A percentile compares a stretch with the other conserved stretches of the same genome.
phyloP scores from a whole-genome alignment of 2,329 filamentous ascomycete genomes.

The Colletotrichum orchidophilum region DNA sequence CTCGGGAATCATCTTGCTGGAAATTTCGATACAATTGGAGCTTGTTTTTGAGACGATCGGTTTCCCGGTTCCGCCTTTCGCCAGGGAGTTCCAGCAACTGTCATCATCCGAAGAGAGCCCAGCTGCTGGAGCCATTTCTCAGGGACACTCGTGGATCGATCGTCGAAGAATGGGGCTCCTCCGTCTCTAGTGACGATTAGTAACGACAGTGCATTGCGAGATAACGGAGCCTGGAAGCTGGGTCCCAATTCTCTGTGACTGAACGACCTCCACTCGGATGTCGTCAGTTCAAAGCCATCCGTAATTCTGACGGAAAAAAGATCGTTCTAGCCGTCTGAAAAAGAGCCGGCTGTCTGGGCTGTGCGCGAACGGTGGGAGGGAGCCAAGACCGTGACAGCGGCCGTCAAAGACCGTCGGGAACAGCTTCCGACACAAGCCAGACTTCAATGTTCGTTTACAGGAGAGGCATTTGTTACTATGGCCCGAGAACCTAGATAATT shows the following conservation, averaged over 20 bases:
- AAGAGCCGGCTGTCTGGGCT: neutral
- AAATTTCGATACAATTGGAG: neutral
- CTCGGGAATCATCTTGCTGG: neutral
- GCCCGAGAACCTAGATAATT: neutral
- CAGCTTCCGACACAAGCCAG: neutral
- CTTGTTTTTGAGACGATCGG: neutral
- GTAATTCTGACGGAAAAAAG: constrained; percentile 11
- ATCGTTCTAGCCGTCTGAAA: neutral
- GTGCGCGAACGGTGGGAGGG: constrained; percentile 23
- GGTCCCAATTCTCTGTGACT: neutral
- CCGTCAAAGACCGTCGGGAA: constrained; percentile 11
- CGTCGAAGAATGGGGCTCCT: constrained; percentile 16
- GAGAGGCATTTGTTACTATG: neutral
- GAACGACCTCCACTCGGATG: neutral
- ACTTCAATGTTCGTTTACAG: neutral
- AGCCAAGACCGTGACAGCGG: constrained; percentile 27
- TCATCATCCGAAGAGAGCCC: constrained; percentile 14
- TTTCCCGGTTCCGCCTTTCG: neutral
- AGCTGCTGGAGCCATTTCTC: constrained; percentile 11
- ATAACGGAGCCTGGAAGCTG: constrained; percentile 5
- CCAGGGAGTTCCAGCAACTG: constrained; percentile 6
- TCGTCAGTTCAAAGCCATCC: neutral
- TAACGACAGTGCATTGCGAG: neutral
- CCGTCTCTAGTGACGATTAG: constrained; percentile 10
- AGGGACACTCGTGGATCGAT: constrained; percentile 26